Conservation (phyloP, 768 basidiomycete species). For the Macrolepiota dolichaula region DNA sequence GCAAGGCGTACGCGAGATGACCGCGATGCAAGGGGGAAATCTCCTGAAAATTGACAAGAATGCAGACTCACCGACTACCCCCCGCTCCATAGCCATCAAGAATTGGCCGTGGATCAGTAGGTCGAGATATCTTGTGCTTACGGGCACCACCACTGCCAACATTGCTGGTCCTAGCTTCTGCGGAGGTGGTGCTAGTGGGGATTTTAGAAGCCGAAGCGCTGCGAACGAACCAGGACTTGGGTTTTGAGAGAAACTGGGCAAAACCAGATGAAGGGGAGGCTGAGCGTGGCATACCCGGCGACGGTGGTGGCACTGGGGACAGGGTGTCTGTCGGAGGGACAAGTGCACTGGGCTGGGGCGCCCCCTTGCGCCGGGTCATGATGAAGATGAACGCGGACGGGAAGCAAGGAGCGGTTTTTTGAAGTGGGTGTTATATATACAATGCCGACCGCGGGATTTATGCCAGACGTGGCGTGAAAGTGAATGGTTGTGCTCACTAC, state of each 20-base stretch:
- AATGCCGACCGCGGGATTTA: background rate
- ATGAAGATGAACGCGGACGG: background rate
- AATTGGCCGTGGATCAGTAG: constrained; percentile 79
- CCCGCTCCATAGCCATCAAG: constrained; percentile 49
- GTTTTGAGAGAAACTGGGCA: constrained; percentile 61
- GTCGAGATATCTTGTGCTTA: constrained; percentile 81
- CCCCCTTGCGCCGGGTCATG: constrained; percentile 33
- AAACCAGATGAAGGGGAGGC: constrained; percentile 64
- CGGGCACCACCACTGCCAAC: constrained; percentile 32
- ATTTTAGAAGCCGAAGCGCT: constrained; percentile 53
- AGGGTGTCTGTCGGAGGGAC: constrained; percentile 18
- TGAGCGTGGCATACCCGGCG: constrained; percentile 48
- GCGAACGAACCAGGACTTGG: constrained; percentile 70
- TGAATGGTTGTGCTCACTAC: background rate
- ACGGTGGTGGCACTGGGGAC: constrained; percentile 22
- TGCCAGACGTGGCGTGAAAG: background rate
- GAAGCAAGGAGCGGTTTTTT: background rate
- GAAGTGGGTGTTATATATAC: background rate
- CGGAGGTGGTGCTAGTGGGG: constrained; percentile 27
- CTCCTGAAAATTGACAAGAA: constrained; percentile 1
- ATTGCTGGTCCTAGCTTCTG: constrained; percentile 46
- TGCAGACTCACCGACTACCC: constrained; percentile 48
- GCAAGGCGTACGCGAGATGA: background rate
- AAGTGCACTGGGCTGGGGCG: constrained; percentile 19
- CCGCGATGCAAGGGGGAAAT: background rate